Percentiles rank a stretch among this genome's conserved stretches.
Conservation (phyloP, 805 yeast species). For the Metschnikowia orientalis region DNA sequence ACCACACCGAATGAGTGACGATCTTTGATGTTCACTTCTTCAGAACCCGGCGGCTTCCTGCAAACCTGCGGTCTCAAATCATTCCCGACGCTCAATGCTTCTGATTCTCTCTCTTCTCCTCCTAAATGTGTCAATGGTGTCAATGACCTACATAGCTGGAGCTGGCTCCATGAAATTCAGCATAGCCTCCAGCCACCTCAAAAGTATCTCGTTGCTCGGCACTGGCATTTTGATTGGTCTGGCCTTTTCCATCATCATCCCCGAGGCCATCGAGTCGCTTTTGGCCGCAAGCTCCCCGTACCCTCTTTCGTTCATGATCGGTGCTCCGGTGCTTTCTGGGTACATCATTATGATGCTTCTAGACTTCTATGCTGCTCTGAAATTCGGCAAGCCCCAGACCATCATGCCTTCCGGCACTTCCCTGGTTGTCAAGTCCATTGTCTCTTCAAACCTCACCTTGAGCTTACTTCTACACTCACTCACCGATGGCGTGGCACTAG, state of each 20-base stretch:
- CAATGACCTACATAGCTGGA: conserved; percentile 12
- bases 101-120: conserved; percentile 5
- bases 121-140: conserved; percentile 11
- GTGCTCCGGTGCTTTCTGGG: conserved; percentile 49
- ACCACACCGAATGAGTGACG: no score
- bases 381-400: background rate
- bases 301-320: conserved; percentile 30
- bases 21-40: no score
- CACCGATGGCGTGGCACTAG: conserved; percentile 72
- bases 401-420: background rate
- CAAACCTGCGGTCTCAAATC: no score
- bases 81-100: conserved; percentile 1
- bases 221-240: conserved; percentile 61
- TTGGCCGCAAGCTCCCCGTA: conserved; percentile 2
- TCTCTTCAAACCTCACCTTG: conserved; percentile 34
- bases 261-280: conserved; percentile 57
- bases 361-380: conserved; percentile 4
- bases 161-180: conserved; percentile 10
- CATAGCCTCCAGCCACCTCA: conserved; percentile 19
- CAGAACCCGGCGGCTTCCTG: no score
- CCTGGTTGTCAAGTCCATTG: conserved; percentile 39
- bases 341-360: conserved; percentile 45
- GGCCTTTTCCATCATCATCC: conserved; percentile 54
- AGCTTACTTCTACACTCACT: conserved; percentile 64
- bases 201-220: conserved; percentile 46